Base-by-base conservation (phyloP, 805 yeast species). In the Starmera amethionina region DNA sequence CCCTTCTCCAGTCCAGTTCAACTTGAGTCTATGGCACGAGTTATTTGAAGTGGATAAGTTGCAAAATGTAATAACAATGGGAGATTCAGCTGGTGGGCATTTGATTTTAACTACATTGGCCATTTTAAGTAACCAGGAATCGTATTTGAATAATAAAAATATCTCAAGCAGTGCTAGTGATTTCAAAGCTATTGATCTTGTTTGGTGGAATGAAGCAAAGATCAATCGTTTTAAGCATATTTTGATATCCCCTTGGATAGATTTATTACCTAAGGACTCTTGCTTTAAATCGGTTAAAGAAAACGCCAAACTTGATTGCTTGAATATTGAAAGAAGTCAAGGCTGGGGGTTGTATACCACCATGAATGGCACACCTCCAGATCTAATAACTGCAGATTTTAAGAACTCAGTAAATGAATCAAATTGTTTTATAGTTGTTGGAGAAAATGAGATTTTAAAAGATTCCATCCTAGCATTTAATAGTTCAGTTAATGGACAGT, bases 61-160 rank as follows among this genome's bases (percentile, higher is more conserved):
- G 12, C 12, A 18, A 22, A 38, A 38, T 19, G 28, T 38, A 3
- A 38, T 34, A 5, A 28, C 28, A 11, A 38, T 38, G 36, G 40
- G 40, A 12, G 40, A 38, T 14, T 38, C 40, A 8, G 36, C 40
- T 4, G 40, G 40, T 18, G 36, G 12, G 18, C 36, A 38, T 38
- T 14, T 38, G 8, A 38, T 38, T 5, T 19, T 38, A 19, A 5
- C n/a, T 4, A 33, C 37, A 6, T 3, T 38, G 5, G 36, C 25
- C 4, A 5, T 33, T 4, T 19, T 33, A 18, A 7, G 6, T 8
- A 19, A 16, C 13, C 27, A 13, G 14, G 14, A 33, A 18, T 19
- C 19, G 10, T 19, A 36, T 19, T 12, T 18, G 10, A 13, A 16
- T 15, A 5, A 18, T 5, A 19, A 9, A 6, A 22, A 22, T n/a